Conservation (phyloP, 192 early-diverging fungal genomes). For the Kappamyces sp. region DNA sequence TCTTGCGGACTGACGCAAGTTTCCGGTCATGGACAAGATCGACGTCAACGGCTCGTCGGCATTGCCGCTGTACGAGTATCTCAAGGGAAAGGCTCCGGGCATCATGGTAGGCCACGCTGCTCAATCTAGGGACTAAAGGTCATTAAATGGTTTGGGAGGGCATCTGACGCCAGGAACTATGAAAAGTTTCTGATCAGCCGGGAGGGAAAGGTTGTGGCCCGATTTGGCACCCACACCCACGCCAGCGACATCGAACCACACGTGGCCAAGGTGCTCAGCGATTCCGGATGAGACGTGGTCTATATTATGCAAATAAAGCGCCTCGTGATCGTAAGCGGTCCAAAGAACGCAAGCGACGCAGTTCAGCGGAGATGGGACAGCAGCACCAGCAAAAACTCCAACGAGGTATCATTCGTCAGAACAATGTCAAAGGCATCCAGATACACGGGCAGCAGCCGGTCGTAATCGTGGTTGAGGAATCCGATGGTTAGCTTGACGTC, state of each 20-base stretch:
- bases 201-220: slow-evolving; percentile 32
- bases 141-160: slow-evolving; percentile 40
- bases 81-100: slow-evolving; percentile 34
- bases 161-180: too few species aligned
- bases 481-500: slow-evolving; percentile 56
- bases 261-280: too few species aligned
- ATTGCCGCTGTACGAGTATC: slow-evolving; percentile 35
- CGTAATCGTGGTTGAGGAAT: slow-evolving; percentile 61
- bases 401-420: slow-evolving; percentile 42
- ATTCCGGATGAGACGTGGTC: too few species aligned
- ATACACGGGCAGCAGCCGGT: slow-evolving; percentile 46
- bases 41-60: slow-evolving; percentile 52
- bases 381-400: slow-evolving; percentile 14
- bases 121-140: slow-evolving; percentile 25
- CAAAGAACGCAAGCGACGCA: too few species aligned
- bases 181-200: slow-evolving; percentile 42
- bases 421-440: slow-evolving; percentile 60
- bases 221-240: slow-evolving; percentile 19
- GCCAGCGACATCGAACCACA: slow-evolving; percentile 20
- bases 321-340: too few species aligned
- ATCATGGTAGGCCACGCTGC: too few species aligned
- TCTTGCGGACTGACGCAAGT: too few species aligned
- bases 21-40: slow-evolving; percentile 83
- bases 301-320: too few species aligned
- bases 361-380: too few species aligned